Evolutionary conservation across 2,329 filamentous ascomycete species (phyloP).

Genomic region (Phialemonium atrogriseum): DNA sequence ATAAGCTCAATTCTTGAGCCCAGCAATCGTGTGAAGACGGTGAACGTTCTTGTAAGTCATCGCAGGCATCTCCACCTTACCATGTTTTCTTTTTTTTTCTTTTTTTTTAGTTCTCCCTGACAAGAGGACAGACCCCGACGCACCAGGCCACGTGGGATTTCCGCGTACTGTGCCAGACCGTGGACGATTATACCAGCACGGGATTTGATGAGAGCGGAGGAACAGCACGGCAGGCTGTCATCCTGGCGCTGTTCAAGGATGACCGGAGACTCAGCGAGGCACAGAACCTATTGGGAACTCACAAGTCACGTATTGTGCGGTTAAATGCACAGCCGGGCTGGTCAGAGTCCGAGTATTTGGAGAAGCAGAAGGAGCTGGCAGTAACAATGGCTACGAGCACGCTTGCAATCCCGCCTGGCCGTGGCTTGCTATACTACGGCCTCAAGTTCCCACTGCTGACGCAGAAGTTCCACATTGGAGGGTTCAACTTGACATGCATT

Average conservation of each 20-base stretch:
- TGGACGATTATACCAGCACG: conserved; percentile 50
- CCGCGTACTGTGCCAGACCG: conserved; percentile 63
- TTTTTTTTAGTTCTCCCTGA: too few species aligned
- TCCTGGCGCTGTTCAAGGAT: conserved; percentile 80
- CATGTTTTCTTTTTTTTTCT: conserved; percentile 17
- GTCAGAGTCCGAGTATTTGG: conserved; percentile 79
- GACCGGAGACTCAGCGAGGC: conserved; percentile 87
- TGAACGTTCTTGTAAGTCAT: conserved; percentile 33
- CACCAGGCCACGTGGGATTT: conserved; percentile 67
- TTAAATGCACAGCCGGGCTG: conserved; percentile 67
- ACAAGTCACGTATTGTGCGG: conserved; percentile 69
- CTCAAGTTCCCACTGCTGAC: conserved; percentile 82
- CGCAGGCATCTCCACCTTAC: background rate
- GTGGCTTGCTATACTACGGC: conserved; percentile 81
- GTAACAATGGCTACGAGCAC: conserved; percentile 81
- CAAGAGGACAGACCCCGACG: conserved; percentile 50
- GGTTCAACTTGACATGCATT: conserved; percentile 85
- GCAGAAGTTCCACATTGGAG: conserved; percentile 81
- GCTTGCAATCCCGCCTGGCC: conserved; percentile 78
- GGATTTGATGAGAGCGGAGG: conserved; percentile 73
- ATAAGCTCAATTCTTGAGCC: conserved; percentile 58
- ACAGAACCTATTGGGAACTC: conserved; percentile 74
- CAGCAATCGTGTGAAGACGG: conserved; percentile 26
- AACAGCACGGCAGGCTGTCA: conserved; percentile 74
- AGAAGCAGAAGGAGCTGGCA: conserved; percentile 86